A percentile compares a stretch with the other conserved stretches of the same genome.
Conservation (phyloP, 1,139 yeast species). For the Hyphopichia burtonii region DNA sequence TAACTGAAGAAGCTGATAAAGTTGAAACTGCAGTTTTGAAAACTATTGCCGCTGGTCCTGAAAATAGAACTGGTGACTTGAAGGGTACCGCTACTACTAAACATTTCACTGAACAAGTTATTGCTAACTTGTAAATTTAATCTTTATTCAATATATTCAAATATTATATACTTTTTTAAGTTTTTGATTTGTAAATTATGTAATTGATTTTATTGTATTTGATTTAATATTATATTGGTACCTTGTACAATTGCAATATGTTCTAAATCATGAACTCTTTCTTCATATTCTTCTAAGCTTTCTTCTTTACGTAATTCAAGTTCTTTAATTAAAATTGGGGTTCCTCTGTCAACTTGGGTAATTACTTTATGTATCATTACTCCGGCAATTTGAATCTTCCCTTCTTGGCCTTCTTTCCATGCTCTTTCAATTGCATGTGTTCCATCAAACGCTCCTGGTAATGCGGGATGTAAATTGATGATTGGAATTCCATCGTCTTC, state of each 20-base stretch:
- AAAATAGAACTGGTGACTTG: constrained; percentile 91
- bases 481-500: constrained; percentile 65
- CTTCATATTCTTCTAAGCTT: constrained; percentile 73
- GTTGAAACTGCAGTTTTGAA: constrained; percentile 87
- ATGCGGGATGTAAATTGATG: constrained; percentile 92
- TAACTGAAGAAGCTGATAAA: constrained; percentile 73
- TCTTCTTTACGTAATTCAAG: constrained; percentile 70
- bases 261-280: constrained; percentile 79
- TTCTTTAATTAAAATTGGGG: constrained; percentile 81
- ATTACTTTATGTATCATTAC: constrained; percentile 96
- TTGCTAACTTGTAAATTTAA: constrained; percentile 38
- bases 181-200: not conserved
- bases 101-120: constrained; percentile 78
- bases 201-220: constrained; percentile 22
- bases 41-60: constrained; percentile 93
- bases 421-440: constrained; percentile 96
- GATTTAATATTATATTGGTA: constrained; percentile 57
- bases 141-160: too few relatives aligned
- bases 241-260: constrained; percentile 94
- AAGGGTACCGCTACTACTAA: constrained; percentile 88
- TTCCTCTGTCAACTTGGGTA: constrained; percentile 91
- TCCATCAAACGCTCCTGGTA: constrained; percentile 96
- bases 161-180: not conserved
- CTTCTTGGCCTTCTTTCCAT: constrained; percentile 90
- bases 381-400: constrained; percentile 77